Percentiles rank a stretch among this genome's conserved stretches.
phyloP scores from a whole-genome alignment of 106 monocot genomes.

The Dendrobium officinale region DNA sequence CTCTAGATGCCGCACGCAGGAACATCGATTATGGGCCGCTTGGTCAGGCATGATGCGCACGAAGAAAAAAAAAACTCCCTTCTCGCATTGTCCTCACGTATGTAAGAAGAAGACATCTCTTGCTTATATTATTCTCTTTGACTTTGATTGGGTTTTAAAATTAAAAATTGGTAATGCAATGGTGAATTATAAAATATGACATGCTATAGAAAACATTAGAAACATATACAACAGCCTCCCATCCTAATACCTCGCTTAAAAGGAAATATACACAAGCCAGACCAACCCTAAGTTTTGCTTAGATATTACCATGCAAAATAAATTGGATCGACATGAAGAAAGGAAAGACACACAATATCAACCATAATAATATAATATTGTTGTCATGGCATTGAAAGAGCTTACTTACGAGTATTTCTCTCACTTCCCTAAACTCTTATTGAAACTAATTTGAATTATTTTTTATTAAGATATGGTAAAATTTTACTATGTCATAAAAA shows the following conservation, averaged over 20 bases:
- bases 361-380: not conserved
- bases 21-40: no score
- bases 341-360: not conserved
- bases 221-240: not conserved
- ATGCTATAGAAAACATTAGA: not conserved
- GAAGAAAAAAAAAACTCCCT: no score
- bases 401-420: not conserved
- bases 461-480: slow-evolving; percentile 1
- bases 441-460: not conserved
- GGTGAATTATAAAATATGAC: not conserved
- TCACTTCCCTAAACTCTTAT: not conserved
- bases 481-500: not conserved
- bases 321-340: not conserved
- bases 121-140: no score
- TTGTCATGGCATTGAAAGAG: not conserved
- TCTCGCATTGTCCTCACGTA: no score
- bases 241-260: not conserved
- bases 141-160: not conserved
- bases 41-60: no score
- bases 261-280: not conserved
- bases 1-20: no score
- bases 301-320: not conserved
- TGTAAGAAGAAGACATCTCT: no score
- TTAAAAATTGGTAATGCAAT: not conserved
- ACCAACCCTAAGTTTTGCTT: not conserved